Conservation (phyloP, 352 stramenopile species). For the Thalassiosira tumida region DNA sequence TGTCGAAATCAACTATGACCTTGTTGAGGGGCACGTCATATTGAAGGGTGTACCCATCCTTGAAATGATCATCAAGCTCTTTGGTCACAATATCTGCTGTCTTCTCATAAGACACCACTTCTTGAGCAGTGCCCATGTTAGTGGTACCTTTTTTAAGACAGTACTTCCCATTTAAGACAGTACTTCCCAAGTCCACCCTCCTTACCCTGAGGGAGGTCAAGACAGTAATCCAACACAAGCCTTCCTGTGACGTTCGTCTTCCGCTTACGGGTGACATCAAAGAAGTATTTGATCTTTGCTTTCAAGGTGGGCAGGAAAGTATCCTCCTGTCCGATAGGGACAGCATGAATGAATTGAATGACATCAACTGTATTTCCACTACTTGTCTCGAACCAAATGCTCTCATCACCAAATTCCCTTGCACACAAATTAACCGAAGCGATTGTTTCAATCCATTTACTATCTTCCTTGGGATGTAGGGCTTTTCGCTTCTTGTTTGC, state of each 20-base stretch:
- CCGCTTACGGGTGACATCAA: neutral
- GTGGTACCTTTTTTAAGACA: neutral
- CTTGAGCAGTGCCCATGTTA: too few species aligned
- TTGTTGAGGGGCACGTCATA: neutral
- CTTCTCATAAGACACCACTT: too few species aligned
- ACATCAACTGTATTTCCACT: neutral
- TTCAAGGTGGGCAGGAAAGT: neutral
- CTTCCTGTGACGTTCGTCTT: neutral
- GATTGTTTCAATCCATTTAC: neutral
- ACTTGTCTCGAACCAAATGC: neutral
- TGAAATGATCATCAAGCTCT: slow-evolving; percentile 1
- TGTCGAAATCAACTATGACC: slow-evolving; percentile 26
- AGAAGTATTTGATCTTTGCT: neutral
- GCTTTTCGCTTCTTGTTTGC: neutral
- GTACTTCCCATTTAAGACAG: neutral
- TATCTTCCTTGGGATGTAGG: neutral
- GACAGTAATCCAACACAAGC: neutral
- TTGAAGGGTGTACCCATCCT: neutral
- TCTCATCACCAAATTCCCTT: neutral
- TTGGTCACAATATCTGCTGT: neutral
- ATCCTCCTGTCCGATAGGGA: neutral
- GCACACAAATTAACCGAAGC: neutral
- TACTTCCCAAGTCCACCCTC: neutral
- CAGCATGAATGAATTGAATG: neutral
- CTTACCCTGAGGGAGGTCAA: neutral